Percentiles rank a stretch among this genome's conserved stretches.
These are phyloP conservation scores for Russula sp. DNA, from an alignment of 768 basidiomycete genomes.

Conservation along the genomic window DNA sequence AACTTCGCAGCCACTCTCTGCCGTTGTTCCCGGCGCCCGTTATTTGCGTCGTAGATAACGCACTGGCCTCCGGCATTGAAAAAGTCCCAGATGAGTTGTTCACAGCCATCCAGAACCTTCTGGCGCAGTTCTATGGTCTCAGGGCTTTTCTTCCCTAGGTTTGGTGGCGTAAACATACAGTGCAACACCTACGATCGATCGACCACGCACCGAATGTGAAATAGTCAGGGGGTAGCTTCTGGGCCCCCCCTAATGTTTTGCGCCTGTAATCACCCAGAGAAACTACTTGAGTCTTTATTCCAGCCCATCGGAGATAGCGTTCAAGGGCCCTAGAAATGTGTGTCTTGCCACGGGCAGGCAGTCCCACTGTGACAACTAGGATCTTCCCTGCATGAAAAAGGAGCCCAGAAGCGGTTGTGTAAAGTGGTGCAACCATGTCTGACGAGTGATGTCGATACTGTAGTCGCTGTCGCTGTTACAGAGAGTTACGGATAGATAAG, in stretches of 20 bases:
- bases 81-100: constrained; percentile 83
- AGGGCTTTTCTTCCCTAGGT: constrained; percentile 61
- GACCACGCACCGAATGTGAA: constrained; percentile 65
- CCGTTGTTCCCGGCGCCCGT: constrained; percentile 63
- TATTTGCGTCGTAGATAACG: constrained; percentile 98
- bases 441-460: not conserved
- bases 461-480: no score
- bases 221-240: constrained; percentile 87
- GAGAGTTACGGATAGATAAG: no score
- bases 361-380: constrained; percentile 83
- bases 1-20: constrained; percentile 78
- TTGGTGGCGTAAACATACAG: not conserved
- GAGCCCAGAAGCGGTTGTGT: constrained; percentile 83
- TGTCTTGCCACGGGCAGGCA: constrained; percentile 93
- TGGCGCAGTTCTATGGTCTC: constrained; percentile 75
- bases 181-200: constrained; percentile 7
- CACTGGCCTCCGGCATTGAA: constrained; percentile 87
- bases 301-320: constrained; percentile 97
- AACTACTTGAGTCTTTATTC: constrained; percentile 92
- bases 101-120: constrained; percentile 74
- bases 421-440: constrained; percentile 82
- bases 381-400: constrained; percentile 95
- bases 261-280: constrained; percentile 93
- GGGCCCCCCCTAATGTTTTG: constrained; percentile 80
- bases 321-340: constrained; percentile 94